A percentile compares a stretch with the other conserved stretches of the same genome.
These are phyloP conservation scores for Amphicarpaea edgeworthii DNA, from an alignment of 306 rosid species.

Conservation along the genomic window DNA sequence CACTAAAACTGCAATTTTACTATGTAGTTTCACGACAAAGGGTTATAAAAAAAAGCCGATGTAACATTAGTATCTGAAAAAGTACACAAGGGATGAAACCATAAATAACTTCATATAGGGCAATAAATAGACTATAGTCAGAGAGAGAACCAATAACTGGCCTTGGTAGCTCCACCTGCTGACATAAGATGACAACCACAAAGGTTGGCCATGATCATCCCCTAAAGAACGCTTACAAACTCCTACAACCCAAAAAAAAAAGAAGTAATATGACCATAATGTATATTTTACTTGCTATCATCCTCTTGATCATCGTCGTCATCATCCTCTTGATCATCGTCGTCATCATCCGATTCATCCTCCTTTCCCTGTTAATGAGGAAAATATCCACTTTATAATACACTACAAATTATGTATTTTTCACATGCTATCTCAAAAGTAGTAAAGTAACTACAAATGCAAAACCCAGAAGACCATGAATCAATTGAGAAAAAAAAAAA, in stretches of 20 bases:
- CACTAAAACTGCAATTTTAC: conserved; percentile 38
- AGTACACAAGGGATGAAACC: conserved; percentile 48
- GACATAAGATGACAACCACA: conserved; percentile 46
- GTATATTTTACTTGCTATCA: conserved; percentile 64
- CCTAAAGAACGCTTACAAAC: conserved; percentile 60
- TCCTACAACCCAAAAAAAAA: conserved; percentile 52
- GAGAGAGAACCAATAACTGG: conserved; percentile 46
- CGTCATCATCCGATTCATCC: conserved; percentile 70
- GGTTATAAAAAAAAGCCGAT: conserved; percentile 31
- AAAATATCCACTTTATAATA: conserved; percentile 1
- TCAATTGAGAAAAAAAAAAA: background rate
- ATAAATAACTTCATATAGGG: conserved; percentile 47
- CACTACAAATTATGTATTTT: background rate
- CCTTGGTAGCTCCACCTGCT: conserved; percentile 44
- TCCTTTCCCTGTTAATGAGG: conserved; percentile 65
- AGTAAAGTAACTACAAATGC: background rate
- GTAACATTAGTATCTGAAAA: conserved; percentile 33
- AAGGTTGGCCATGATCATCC: conserved; percentile 45
- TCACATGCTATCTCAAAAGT: background rate
- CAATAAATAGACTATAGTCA: conserved; percentile 35
- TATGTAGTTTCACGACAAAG: conserved; percentile 23
- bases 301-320: conserved; percentile 74
- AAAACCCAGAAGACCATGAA: background rate
- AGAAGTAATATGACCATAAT: conserved; percentile 28
- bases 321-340: conserved; percentile 69